Evolutionary conservation across 345 rosid species (phyloP), one percentile per base, ranked within the genome.

Genomic region (Hevea brasiliensis): DNA sequence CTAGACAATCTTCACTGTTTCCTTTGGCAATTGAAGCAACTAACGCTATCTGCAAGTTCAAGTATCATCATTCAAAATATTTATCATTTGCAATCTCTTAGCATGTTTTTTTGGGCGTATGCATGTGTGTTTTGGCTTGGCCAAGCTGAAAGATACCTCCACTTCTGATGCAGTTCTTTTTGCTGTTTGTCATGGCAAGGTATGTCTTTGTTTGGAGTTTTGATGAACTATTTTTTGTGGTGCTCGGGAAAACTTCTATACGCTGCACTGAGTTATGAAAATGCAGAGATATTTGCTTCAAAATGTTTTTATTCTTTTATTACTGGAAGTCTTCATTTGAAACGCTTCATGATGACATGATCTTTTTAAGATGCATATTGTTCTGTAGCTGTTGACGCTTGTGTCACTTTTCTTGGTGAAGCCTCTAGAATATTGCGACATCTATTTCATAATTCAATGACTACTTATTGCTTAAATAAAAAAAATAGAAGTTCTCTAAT

Each of bases 171-270:
- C 94, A 32, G 77, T 95, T 65, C 91, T 95, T 87, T 95, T 95
- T 77, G 98, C 99, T 62, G 97, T 95, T 81, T 95, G 98, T 71
- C 98, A 98, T 42, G 99, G 99, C 77, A 95, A 95, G 98, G 99
- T 95, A 79, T 74, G 74, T 29, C 72, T 42, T 72, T 65, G 56
- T 78, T 37, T 26, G n/a, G 44, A 75, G 21, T 37, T 76, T 45
- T 40, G 40, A 44, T 32, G 35, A 58, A 23, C 64, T 8, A 32
- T 47, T 78, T 68, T 64, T 61, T 63, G 72, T 70, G 71, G 59
- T 62, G 37, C 71, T 57, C 20, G 42, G 48, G 32, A 29, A 76
- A 64, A 74, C 27, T 13, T 62, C 51, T 72, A n/a, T 72, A 29
- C 21, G 0, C 50, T 59, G 29, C 32, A 60, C 45, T 59, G 10